Percentiles rank a stretch among this genome's conserved stretches.
These are phyloP conservation scores for Penicillium paneum DNA, from an alignment of 2,329 filamentous ascomycete genomes.

Conservation along the genomic window DNA sequence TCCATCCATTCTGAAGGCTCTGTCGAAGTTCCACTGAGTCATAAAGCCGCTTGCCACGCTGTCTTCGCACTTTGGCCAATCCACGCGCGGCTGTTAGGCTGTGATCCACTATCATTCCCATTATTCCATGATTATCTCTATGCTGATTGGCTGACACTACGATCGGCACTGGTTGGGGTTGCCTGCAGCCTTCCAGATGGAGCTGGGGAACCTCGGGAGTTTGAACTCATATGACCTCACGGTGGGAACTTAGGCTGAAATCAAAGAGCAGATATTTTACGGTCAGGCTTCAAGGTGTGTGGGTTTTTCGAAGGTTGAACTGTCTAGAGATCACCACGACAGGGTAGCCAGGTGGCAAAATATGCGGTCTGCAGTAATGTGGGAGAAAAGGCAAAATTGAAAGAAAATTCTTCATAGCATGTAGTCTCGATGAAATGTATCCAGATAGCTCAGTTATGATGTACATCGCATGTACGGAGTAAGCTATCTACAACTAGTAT, in stretches of 20 bases:
- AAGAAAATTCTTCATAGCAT: not conserved
- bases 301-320: conserved; percentile 16
- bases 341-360: not conserved
- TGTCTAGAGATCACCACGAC: not conserved
- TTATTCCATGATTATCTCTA: not conserved
- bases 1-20: not conserved
- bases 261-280: not conserved
- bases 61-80: conserved; percentile 8
- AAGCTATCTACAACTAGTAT: not conserved
- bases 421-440: not conserved
- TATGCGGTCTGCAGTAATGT: not conserved
- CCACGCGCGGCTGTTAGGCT: conserved; percentile 3
- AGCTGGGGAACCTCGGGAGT: conserved; percentile 6
- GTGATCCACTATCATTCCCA: conserved; percentile 2
- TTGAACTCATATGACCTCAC: conserved; percentile 7
- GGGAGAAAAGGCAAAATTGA: not conserved
- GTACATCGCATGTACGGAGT: not conserved
- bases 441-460: not conserved
- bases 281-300: not conserved
- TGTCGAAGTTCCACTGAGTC: conserved; percentile 5
- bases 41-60: conserved; percentile 17
- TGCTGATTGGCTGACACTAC: conserved; percentile 8
- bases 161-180: conserved; percentile 16
- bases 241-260: conserved; percentile 7
- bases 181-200: conserved; percentile 10